Percentiles rank a stretch among this genome's conserved stretches.
These are phyloP conservation scores for Aplosporella prunicola DNA, from an alignment of 2,329 filamentous ascomycete genomes.

Conservation along the genomic window DNA sequence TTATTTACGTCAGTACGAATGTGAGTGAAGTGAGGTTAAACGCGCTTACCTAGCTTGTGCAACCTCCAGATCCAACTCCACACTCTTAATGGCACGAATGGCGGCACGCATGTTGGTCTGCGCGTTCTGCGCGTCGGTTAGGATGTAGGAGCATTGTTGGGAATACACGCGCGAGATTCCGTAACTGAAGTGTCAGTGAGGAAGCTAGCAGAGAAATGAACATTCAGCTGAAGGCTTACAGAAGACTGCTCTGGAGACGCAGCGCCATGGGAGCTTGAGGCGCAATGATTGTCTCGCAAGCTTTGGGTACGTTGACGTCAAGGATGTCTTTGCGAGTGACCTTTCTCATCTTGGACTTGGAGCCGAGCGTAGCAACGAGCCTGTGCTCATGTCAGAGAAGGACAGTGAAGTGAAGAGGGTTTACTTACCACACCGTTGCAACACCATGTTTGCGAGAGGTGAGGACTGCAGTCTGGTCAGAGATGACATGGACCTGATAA, in stretches of 20 bases:
- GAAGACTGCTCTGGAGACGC: slow-evolving; percentile 77
- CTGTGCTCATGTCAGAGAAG: slow-evolving; percentile 39
- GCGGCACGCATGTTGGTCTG: slow-evolving; percentile 64
- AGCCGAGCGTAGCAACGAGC: slow-evolving; percentile 83
- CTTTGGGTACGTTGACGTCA: slow-evolving; percentile 75
- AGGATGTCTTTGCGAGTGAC: slow-evolving; percentile 80
- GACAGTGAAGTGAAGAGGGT: neutral
- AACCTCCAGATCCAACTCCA: slow-evolving; percentile 59
- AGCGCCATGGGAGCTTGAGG: slow-evolving; percentile 82
- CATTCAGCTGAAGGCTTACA: slow-evolving; percentile 46
- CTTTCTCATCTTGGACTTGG: slow-evolving; percentile 60
- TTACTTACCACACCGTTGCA: slow-evolving; percentile 77
- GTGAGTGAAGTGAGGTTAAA: neutral
- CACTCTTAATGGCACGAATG: slow-evolving; percentile 47
- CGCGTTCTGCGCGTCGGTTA: slow-evolving; percentile 68
- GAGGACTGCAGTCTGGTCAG: slow-evolving; percentile 49
- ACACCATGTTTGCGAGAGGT: slow-evolving; percentile 83
- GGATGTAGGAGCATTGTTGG: slow-evolving; percentile 79
- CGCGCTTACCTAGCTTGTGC: slow-evolving; percentile 60
- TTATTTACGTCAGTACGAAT: slow-evolving; percentile 32
- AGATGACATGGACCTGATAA: too few relatives aligned
- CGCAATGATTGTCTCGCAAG: slow-evolving; percentile 78
- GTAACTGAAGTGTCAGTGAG: slow-evolving; percentile 19
- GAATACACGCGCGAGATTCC: slow-evolving; percentile 77
- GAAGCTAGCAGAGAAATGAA: neutral